Evolutionary conservation across 768 basidiomycete genomes (phyloP), one percentile per base, ranked within the genome.

Genomic region (Boletellus sp.): DNA sequence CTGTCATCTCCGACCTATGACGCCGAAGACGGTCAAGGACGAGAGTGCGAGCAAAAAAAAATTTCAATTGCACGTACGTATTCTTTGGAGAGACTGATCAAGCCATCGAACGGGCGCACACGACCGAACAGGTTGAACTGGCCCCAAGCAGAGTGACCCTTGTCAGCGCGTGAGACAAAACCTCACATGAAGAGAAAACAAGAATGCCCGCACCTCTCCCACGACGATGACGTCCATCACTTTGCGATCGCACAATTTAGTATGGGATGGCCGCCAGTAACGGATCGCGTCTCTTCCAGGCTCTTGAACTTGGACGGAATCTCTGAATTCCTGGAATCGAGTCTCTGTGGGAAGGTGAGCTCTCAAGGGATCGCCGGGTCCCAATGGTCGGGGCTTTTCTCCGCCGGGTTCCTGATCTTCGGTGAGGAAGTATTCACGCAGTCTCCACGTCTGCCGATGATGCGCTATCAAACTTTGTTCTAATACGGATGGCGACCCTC

Each of bases 101-200:
- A 80, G 8, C 91, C 91, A 63, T 94, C 91, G 59, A 78, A 81
- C 15, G 84, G 79, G 48, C 92, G 74, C n/a, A 94, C 78, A 16
- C 91, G 79, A 33, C 92, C 91, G 4, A 84, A 70, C 22, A 94
- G 67, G 50, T 76, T 83, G 69, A 93, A 94, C 55, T 89, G 84
- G 19, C 92, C 91, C 91, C 91, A 94, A 13, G 90, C 83, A 8
- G 91, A 94, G 68, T 94, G 92, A 5, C 91, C 90, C 88, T 91
- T 50, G 17, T 10, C n/a, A 13, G 17, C 17, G 47, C 39, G 45
- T 54, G 23, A 48, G 50, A 13, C 50, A 33, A 57, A 37, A 8
- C n/a, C 19, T 16, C 28, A n/a, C 37, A n/a, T n/a, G n/a, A n/a
- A n/a, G 4, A 38, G 33, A 35, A 15, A 17, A 13, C 9, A n/a